These are phyloP conservation scores for Ramularia collo-cygni DNA, from an alignment of 2,329 filamentous ascomycete species.

Conservation along the genomic window DNA sequence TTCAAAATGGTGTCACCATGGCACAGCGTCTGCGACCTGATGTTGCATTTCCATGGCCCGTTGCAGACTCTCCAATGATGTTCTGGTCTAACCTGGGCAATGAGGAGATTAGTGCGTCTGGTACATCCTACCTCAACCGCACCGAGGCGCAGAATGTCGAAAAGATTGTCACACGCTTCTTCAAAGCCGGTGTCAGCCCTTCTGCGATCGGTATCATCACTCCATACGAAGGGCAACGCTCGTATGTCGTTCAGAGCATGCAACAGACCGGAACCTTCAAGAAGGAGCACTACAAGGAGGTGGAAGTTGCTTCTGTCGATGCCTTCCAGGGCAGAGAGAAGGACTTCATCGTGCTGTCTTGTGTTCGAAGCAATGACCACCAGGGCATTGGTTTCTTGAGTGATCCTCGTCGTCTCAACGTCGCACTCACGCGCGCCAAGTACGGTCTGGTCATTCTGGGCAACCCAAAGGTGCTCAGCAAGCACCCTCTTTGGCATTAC, in stretches of 20 bases:
- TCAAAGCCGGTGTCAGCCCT: conserved; percentile 96
- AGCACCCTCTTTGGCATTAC: conserved; percentile 97
- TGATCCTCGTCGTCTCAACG: conserved; percentile 66
- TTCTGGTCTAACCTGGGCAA: conserved; percentile 98
- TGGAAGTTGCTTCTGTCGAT: conserved; percentile 96
- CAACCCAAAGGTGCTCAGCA: conserved; percentile 94
- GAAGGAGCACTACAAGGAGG: conserved; percentile 97
- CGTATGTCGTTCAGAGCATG: conserved; percentile 99
- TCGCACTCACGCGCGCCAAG: conserved; percentile 92
- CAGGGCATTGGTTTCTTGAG: conserved; percentile 77
- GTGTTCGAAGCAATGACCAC: conserved; percentile 96
- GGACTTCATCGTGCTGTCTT: conserved; percentile 96
- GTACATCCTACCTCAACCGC: conserved; percentile 95
- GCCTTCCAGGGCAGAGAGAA: conserved; percentile 99
- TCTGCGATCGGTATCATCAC: conserved; percentile 95
- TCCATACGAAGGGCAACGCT: conserved; percentile 95
- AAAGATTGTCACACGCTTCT: conserved; percentile 96
- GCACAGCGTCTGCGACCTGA: conserved; percentile 82
- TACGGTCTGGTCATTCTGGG: conserved; percentile 94
- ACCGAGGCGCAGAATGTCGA: conserved; percentile 97
- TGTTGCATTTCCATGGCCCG: conserved; percentile 97
- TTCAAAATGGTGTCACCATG: conserved; percentile 93
- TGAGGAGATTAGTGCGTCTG: conserved; percentile 95
- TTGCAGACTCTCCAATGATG: conserved; percentile 95
- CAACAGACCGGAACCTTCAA: conserved; percentile 95